Conservation (phyloP, 148 eudicot genomes). For the Dysphania ambrosioides region DNA sequence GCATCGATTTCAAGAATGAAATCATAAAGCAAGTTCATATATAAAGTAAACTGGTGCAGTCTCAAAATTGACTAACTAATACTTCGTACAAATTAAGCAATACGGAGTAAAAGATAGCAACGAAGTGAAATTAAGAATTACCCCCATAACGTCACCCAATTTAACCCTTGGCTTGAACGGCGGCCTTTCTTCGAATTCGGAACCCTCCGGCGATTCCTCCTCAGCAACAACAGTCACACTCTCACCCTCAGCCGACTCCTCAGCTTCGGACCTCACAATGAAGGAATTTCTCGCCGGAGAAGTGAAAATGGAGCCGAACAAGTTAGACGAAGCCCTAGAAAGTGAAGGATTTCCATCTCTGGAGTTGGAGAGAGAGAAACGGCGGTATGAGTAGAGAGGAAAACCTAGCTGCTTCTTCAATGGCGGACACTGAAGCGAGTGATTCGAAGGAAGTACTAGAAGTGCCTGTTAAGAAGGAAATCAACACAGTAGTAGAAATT, state of each 20-base stretch:
- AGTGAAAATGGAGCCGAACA: conserved; percentile 12
- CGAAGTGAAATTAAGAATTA: too few relatives aligned
- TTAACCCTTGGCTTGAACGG: conserved; percentile 46
- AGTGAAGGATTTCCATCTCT: background rate
- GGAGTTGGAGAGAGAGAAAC: conserved; percentile 32
- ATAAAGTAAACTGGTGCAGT: too few relatives aligned
- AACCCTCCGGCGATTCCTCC: conserved; percentile 26
- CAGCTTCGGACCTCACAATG: conserved; percentile 59
- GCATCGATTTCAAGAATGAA: too few relatives aligned
- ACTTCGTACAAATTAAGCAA: too few relatives aligned
- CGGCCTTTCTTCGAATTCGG: conserved; percentile 27
- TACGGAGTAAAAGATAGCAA: too few relatives aligned
- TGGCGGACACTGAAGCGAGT: conserved; percentile 32
- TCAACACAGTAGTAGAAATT: background rate
- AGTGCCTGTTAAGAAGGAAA: conserved; percentile 35
- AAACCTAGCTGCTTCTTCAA: conserved; percentile 39
- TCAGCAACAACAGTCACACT: conserved; percentile 29
- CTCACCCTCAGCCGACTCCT: too few relatives aligned
- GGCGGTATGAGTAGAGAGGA: conserved; percentile 28
- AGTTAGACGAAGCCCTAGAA: conserved; percentile 31
- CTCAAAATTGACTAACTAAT: too few relatives aligned
- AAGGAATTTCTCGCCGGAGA: conserved; percentile 32
- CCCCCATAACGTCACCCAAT: conserved; percentile 97
- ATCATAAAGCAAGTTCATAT: too few relatives aligned
- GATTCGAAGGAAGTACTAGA: conserved; percentile 33